Evolutionary conservation across 1,139 yeast genomes (phyloP), one percentile per base, ranked within the genome.

Genomic region (Yamadazyma sp.): DNA sequence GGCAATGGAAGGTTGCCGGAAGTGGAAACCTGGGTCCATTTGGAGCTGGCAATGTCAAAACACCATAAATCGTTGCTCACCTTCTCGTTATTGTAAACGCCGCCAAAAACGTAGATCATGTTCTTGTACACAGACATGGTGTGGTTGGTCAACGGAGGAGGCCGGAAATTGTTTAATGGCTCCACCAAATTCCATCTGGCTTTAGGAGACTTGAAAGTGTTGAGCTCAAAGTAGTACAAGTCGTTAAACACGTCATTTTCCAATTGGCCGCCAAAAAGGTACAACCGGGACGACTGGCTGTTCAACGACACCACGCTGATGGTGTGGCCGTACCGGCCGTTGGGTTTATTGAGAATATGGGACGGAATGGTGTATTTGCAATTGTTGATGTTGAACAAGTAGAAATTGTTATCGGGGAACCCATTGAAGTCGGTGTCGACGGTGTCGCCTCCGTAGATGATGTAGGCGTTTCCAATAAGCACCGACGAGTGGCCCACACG

Each of bases 381-480:
- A 35, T 95, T 86, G 53, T 88, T 85, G 53, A 92, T 86, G 67
- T 92, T 92, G 64, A 92, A 85, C 54, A 92, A 75, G 61, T 92
- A 92, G 44, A 92, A 70, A 55, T 82, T 84, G 59, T 90, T 88
- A 61, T 90, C 97, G 52, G 95, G 89, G 47, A 83, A 78, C 3
- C 89, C 90, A 45, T 80, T 80, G 44, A 78, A 78, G 50, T 86
- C 89, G 24, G 92, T 86, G 51, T 86, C 88, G 37, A 82, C 86
- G 1, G 97, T 92, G 57, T 92, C 98, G 52, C 99, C 99, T 32
- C 97, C 98, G 64, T 87, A 92, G 16, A 92, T 80, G 34, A 92
- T 89, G 54, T 85, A 92, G 0, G 98, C 98, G 56, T 90, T 92
- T 11, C 98, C 98, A 47, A 95, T 84, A 25, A 92, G 73, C 16